Conservation (phyloP, 2,329 filamentous ascomycete species). For the Fusarium goolgardi region DNA sequence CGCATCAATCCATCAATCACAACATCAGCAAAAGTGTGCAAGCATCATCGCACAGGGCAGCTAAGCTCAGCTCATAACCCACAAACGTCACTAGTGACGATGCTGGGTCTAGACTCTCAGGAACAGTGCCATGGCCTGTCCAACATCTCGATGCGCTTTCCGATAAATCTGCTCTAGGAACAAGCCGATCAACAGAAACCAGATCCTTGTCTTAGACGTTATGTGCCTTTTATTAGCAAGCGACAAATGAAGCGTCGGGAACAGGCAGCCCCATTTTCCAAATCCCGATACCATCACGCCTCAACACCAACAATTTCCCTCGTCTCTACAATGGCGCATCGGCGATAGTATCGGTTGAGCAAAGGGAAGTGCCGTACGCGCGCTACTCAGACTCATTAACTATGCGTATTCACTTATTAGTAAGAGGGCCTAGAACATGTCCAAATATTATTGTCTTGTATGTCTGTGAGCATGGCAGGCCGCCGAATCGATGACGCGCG, state of each 20-base stretch:
- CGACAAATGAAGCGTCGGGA: conserved; percentile 17
- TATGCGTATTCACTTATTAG: neutral
- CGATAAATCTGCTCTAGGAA: conserved; percentile 1
- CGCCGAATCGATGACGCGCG: conserved; percentile 10
- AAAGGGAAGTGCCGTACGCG: conserved; percentile 3
- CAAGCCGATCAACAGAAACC: neutral
- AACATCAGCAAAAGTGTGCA: neutral
- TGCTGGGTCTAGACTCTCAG: conserved; percentile 21
- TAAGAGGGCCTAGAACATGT: conserved; percentile 5
- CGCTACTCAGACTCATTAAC: conserved; percentile 1
- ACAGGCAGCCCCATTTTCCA: conserved; percentile 6
- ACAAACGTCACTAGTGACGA: conserved; percentile 25
- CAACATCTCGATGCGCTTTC: conserved; percentile 21
- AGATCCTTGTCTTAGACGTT: conserved; percentile 11
- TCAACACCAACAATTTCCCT: conserved; percentile 32
- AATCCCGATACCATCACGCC: conserved; percentile 24
- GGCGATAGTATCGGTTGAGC: conserved; percentile 25
- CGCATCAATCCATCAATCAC: neutral
- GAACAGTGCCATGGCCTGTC: conserved; percentile 6
- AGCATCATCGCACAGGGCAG: conserved; percentile 4
- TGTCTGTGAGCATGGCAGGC: neutral
- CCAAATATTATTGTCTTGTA: neutral
- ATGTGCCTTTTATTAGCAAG: neutral
- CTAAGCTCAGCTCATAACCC: conserved; percentile 4
- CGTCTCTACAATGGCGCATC: conserved; percentile 15